Percentiles rank a stretch among this genome's conserved stretches.
Conservation (phyloP, 495 filamentous ascomycete species). For the Aspergillus egyptiacus region DNA sequence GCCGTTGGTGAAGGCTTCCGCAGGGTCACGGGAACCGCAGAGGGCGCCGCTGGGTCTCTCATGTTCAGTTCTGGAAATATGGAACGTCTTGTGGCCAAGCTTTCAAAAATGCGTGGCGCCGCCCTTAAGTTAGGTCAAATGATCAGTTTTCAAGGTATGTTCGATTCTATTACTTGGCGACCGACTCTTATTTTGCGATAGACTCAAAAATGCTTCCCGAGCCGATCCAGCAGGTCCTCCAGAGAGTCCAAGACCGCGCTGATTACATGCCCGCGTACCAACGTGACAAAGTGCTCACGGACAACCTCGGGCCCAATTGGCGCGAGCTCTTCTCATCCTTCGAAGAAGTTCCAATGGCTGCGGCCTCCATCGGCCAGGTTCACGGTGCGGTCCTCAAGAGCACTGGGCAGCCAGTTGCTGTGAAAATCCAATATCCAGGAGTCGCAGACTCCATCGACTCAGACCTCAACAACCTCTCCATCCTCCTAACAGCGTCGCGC, state of each 20-base stretch:
- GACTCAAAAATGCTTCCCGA: conserved; percentile 93
- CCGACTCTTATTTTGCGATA: conserved; percentile 18
- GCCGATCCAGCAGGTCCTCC: conserved; percentile 77
- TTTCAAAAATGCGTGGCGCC: conserved; percentile 95
- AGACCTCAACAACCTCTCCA: conserved; percentile 84
- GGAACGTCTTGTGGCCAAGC: conserved; percentile 83
- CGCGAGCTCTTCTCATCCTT: conserved; percentile 76
- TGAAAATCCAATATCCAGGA: conserved; percentile 98
- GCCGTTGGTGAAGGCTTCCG: conserved; percentile 78
- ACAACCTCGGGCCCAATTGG: conserved; percentile 82
- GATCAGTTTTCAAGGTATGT: conserved; percentile 82
- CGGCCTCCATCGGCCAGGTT: conserved; percentile 97
- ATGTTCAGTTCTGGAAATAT: conserved; percentile 88
- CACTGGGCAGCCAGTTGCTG: conserved; percentile 70
- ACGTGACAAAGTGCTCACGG: conserved; percentile 70
- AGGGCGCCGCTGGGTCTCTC: conserved; percentile 61
- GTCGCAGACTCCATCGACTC: conserved; percentile 93
- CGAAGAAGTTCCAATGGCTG: conserved; percentile 86
- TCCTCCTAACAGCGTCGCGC: conserved; percentile 83
- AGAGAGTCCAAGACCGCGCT: conserved; percentile 91
- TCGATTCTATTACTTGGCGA: not conserved
- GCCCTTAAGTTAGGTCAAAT: conserved; percentile 97
- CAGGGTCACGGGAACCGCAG: conserved; percentile 56
- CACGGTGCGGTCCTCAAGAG: conserved; percentile 78
- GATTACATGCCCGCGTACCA: conserved; percentile 97